Conservation (phyloP, 2,329 filamentous ascomycete species). For the Dactylellina drechsleri region DNA sequence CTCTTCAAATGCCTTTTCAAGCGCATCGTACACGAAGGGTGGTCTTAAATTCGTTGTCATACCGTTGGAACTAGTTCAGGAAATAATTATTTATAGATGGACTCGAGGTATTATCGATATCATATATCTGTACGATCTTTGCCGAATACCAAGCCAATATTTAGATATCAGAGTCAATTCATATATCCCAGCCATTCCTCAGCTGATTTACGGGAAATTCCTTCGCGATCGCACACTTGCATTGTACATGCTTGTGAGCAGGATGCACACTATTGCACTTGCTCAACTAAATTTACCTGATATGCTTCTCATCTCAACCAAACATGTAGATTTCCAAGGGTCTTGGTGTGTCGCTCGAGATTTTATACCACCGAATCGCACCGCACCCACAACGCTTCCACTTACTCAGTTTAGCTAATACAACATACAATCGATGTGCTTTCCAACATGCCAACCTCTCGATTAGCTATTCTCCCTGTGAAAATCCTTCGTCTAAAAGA, state of each 20-base stretch:
- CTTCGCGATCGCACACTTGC: neutral
- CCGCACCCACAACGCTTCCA: constrained; percentile 13
- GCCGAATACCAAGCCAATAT: too few relatives aligned
- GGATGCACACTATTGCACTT: too few relatives aligned
- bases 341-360: neutral
- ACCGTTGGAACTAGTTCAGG: too few relatives aligned
- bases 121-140: too few relatives aligned
- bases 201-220: neutral
- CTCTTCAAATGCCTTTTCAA: too few relatives aligned
- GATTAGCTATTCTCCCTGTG: constrained; percentile 13
- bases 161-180: neutral
- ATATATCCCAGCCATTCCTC: constrained; percentile 1
- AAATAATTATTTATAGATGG: too few relatives aligned
- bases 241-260: too few relatives aligned
- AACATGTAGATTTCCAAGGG: neutral
- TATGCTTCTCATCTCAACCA: neutral
- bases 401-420: neutral
- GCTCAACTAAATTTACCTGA: too few relatives aligned
- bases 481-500: constrained; percentile 17
- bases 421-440: constrained; percentile 1
- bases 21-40: too few relatives aligned
- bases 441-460: constrained; percentile 20
- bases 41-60: too few relatives aligned
- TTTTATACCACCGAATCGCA: constrained; percentile 28
- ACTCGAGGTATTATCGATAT: too few relatives aligned